Evolutionary conservation across 441 rosid genomes (phyloP).

Genomic region (Breynia disticha): DNA sequence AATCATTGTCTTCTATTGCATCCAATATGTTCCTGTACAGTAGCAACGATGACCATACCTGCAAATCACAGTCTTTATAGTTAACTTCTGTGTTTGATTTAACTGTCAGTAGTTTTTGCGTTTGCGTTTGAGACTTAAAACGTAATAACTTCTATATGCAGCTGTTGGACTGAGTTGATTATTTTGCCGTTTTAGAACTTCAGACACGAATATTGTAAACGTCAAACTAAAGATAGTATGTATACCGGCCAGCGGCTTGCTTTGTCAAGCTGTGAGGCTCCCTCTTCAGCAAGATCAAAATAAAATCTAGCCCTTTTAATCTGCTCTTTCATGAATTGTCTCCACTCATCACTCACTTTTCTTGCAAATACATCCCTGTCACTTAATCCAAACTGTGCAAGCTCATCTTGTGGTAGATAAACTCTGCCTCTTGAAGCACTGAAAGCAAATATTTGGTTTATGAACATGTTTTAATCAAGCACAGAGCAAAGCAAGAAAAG

Average conservation of each 20-base stretch:
- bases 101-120: not conserved
- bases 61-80: slow-evolving; percentile 8
- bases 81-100: not conserved
- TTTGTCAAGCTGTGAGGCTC: slow-evolving; percentile 46
- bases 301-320: slow-evolving; percentile 44
- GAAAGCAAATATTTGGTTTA: not conserved
- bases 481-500: not conserved
- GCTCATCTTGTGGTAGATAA: slow-evolving; percentile 50
- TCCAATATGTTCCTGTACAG: slow-evolving; percentile 37
- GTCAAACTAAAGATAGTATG: not conserved
- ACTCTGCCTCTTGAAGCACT: slow-evolving; percentile 44
- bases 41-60: slow-evolving; percentile 51
- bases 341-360: slow-evolving; percentile 36
- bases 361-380: slow-evolving; percentile 35
- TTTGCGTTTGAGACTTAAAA: too few relatives aligned
- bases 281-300: slow-evolving; percentile 45
- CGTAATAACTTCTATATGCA: too few relatives aligned
- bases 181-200: too few relatives aligned
- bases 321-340: slow-evolving; percentile 52
- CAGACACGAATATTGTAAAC: too few relatives aligned
- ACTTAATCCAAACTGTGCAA: slow-evolving; percentile 33
- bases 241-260: slow-evolving; percentile 59
- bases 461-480: not conserved
- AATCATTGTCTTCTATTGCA: slow-evolving; percentile 45
- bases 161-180: too few relatives aligned